Percentiles rank a stretch among this genome's conserved stretches.
Evolutionary conservation across 2,329 filamentous ascomycete genomes (phyloP).

Genomic region (Xylaria sp.): DNA sequence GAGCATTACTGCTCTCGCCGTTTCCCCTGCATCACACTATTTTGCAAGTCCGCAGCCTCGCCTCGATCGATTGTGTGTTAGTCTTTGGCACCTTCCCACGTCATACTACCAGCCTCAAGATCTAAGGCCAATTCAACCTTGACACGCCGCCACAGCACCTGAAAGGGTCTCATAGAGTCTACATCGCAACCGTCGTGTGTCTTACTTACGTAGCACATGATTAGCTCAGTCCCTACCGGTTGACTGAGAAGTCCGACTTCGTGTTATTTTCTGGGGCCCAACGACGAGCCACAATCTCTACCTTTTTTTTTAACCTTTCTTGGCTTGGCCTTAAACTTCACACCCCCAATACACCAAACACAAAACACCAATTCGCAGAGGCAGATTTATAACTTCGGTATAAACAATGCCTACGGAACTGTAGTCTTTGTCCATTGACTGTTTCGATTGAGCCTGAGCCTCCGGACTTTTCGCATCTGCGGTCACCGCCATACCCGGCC

Average conservation of each 20-base stretch:
- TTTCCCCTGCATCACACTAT: constrained; percentile 29
- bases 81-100: constrained; percentile 20
- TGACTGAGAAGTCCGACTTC: constrained; percentile 9
- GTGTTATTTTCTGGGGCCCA: constrained; percentile 9
- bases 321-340: constrained; percentile 13
- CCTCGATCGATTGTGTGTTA: constrained; percentile 13
- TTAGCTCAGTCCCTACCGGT: constrained; percentile 15
- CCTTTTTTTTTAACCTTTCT: constrained; percentile 6
- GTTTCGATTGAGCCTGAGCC: constrained; percentile 19
- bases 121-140: constrained; percentile 2
- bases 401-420: constrained; percentile 25
- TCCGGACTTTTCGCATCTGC: constrained; percentile 21
- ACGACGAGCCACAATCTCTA: constrained; percentile 10
- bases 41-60: constrained; percentile 31
- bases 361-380: not conserved
- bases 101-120: constrained; percentile 16
- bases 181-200: constrained; percentile 11
- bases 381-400: not conserved
- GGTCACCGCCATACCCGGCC: constrained; percentile 13
- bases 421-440: constrained; percentile 28
- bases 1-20: constrained; percentile 7
- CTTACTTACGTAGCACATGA: constrained; percentile 12
- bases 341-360: constrained; percentile 15
- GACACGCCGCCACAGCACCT: constrained; percentile 1
- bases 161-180: constrained; percentile 1